Conservation (phyloP, 2,329 filamentous ascomycete species). For the Sporothrix inflata region DNA sequence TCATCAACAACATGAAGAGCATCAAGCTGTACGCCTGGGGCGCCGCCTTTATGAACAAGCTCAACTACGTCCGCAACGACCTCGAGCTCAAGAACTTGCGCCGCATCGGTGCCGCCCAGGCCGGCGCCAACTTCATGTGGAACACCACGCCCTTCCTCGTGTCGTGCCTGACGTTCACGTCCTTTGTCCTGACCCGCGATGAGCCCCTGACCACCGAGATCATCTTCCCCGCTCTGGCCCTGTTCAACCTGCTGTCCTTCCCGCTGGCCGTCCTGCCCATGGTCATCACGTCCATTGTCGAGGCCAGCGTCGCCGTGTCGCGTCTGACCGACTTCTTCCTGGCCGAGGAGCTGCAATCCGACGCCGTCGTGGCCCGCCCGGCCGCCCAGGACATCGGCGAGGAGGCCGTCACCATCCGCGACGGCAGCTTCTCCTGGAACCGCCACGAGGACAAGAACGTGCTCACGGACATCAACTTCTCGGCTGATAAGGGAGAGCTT, state of each 20-base stretch:
- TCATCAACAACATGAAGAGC: constrained; percentile 99
- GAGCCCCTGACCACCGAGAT: constrained; percentile 87
- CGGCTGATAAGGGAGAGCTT: constrained; percentile 87
- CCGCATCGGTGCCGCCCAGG: constrained; percentile 92
- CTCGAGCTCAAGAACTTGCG: constrained; percentile 92
- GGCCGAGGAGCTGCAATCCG: constrained; percentile 85
- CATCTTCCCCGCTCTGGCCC: constrained; percentile 88
- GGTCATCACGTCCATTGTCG: constrained; percentile 96
- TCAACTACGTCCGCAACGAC: constrained; percentile 95
- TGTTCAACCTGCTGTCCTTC: constrained; percentile 97
- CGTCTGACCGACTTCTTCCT: constrained; percentile 83
- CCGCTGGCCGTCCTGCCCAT: constrained; percentile 92
- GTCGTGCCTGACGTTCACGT: constrained; percentile 92
- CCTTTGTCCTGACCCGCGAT: constrained; percentile 85
- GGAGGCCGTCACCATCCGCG: constrained; percentile 79
- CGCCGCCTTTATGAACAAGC: constrained; percentile 93
- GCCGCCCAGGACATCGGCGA: constrained; percentile 77
- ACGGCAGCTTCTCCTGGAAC: constrained; percentile 95
- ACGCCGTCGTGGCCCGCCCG: constrained; percentile 74
- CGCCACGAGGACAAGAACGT: constrained; percentile 72
- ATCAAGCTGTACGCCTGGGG: constrained; percentile 99
- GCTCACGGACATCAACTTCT: constrained; percentile 83
- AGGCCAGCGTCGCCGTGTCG: constrained; percentile 88
- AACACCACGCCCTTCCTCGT: constrained; percentile 96
- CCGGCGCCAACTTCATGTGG: constrained; percentile 97